Base-by-base conservation (phyloP, 2,329 filamentous ascomycete species). In the Hymenoscyphus repandus region DNA sequence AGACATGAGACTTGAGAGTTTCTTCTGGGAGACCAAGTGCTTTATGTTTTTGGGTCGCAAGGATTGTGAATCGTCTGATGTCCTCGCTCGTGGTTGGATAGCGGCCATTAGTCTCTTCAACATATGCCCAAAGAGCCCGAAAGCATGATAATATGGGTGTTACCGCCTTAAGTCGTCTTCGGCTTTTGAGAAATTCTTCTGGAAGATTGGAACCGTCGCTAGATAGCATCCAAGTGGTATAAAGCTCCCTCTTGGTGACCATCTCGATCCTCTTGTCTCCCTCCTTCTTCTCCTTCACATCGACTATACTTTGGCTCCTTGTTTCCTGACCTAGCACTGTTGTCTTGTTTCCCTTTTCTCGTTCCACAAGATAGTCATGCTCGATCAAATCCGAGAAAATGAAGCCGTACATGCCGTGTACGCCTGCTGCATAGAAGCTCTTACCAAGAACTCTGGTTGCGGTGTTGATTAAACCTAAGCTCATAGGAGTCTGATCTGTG, bases 321-420 rank as follows among this genome's bases (percentile, higher is more conserved):
- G 88, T 86, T 66, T 99, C 93, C 4, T 78, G 71, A 43, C 76
- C 75, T 7, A 74, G 55, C 37, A 76, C 68, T 0, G 83, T 85
- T 17, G 80, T 66, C 11, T 88, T 73, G 64, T 97, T 97, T 51
- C 87, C 84, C 56, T 86, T 84, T 54, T 89, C 83, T 51, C 93
- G 85, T 72, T 95, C 85, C 54, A 99, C 85, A 53, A 93, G 82
- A 65, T 90, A 99, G 62, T 91, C 85, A 68, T 99, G 93, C 62
- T 85, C 79, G 60, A 96, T 90, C 18, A 99, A 78, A 68, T 99
- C 93, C 51, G 88, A 87, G 68, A 99, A 99, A 58, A 96, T 87
- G 72, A 89, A 99, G 50, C 93, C 93, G 68, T 95, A 97, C 66
- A 96, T 79, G 44, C 93, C 93, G 66, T 96, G 89, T 2, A 86